Base-by-base conservation (phyloP, 2,329 filamentous ascomycete genomes). In the Ploettnerulaceae sp. region DNA sequence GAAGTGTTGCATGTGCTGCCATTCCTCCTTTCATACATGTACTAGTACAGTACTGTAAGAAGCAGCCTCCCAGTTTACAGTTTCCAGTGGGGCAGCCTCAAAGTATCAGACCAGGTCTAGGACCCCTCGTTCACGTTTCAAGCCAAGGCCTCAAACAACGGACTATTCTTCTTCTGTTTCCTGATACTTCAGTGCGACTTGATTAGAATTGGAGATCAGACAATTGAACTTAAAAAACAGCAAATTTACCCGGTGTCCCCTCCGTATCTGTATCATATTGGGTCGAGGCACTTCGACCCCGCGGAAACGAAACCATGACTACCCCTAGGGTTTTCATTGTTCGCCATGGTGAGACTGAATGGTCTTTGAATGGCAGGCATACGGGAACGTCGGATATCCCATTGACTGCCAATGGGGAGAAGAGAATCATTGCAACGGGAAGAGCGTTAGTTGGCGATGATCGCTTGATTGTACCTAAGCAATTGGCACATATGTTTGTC, bases 261-360 rank as follows among this genome's bases (percentile, higher is more conserved):
- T 33, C 9, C 15, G 14, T 8, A 5, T 33, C 4, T 3, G 31
- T 7, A 15, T 15, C n/a, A n/a, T n/a, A n/a, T n/a, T n/a, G n/a
- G n/a, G n/a, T n/a, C n/a, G 26, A n/a, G 26, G 31, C 14, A 43
- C 22, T 22, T 20, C 18, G 12, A 34, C 21, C 12, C 18, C 21
- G n/a, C 7, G 12, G 7, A 14, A 29, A 12, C n/a, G 12, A 25
- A 41, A 41, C 22, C 25, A 64, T 64, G 61, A 54, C 60, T 3
- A 80, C 82, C 2, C 86, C 87, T 2, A 77, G 86, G 43, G 82
- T 87, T 64, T 91, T 91, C 71, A 79, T 93, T 57, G 71, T 89
- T 64, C 87, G 90, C 58, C 90, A 96, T 64, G 91, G 90, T 68
- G 89, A 96, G 71, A 97, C 90, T 3, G 89, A 95, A 71, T 97